These are phyloP conservation scores for Sporothrix globosa DNA, from an alignment of 2,329 filamentous ascomycete species.

Conservation along the genomic window DNA sequence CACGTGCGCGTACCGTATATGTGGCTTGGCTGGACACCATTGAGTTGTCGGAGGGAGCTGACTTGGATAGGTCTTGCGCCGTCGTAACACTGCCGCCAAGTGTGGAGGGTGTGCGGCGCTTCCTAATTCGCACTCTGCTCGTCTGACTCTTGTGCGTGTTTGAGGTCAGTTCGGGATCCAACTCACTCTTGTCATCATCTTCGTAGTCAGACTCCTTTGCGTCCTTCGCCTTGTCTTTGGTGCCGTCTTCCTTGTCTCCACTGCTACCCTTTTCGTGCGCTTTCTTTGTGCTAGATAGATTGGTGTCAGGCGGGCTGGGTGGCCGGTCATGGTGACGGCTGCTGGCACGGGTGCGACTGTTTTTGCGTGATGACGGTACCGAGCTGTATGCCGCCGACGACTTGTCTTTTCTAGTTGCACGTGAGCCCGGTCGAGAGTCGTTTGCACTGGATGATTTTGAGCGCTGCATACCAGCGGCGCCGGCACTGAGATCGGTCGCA, in stretches of 20 bases:
- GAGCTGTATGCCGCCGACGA: conserved; percentile 41
- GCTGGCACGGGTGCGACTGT: conserved; percentile 43
- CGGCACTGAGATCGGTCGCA: conserved; percentile 67
- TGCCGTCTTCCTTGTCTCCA: background rate
- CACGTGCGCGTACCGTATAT: conserved; percentile 39
- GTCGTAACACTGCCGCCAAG: conserved; percentile 37
- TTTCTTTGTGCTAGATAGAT: conserved; percentile 55
- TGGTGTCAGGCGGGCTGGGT: conserved; percentile 67
- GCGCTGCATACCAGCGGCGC: conserved; percentile 46
- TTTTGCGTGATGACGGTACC: conserved; percentile 46
- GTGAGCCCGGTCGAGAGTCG: conserved; percentile 28
- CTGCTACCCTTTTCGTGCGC: conserved; percentile 35
- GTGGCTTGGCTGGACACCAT: conserved; percentile 63
- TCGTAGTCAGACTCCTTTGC: background rate
- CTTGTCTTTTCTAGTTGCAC: background rate
- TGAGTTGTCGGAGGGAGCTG: conserved; percentile 59
- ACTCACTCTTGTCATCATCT: conserved; percentile 35
- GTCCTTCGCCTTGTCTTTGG: background rate
- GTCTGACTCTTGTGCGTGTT: conserved; percentile 25
- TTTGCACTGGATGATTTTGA: conserved; percentile 49
- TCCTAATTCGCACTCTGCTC: conserved; percentile 27
- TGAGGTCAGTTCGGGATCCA: conserved; percentile 38
- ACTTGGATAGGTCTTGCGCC: conserved; percentile 52
- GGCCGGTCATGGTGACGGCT: conserved; percentile 51
- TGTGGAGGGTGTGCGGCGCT: conserved; percentile 30